Evolutionary conservation across 495 filamentous ascomycete genomes (phyloP).

Genomic region (Penicillium antarcticum): DNA sequence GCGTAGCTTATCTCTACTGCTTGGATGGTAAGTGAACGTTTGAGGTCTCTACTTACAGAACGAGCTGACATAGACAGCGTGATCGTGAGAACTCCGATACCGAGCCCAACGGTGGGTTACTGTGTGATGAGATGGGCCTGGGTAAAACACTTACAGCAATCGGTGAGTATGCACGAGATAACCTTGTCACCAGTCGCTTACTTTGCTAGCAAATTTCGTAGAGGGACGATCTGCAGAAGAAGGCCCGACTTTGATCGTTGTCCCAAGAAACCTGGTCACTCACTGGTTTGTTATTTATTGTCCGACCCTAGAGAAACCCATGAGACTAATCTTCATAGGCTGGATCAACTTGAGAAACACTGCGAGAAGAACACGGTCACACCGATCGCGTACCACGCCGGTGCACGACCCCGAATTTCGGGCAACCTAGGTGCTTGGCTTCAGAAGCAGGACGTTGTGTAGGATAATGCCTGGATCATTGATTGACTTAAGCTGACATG

Average conservation of each 20-base stretch:
- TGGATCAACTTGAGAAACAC: slow-evolving; percentile 6
- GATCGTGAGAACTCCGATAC: slow-evolving; percentile 42
- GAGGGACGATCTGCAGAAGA: slow-evolving; percentile 33
- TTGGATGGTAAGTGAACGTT: slow-evolving; percentile 45
- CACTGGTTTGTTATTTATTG: slow-evolving; percentile 36
- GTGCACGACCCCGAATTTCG: not conserved
- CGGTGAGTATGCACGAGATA: slow-evolving; percentile 7
- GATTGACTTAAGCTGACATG: not conserved
- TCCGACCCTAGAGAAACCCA: not conserved
- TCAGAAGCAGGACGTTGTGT: slow-evolving; percentile 25
- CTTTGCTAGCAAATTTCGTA: slow-evolving; percentile 42
- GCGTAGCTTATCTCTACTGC: slow-evolving; percentile 44
- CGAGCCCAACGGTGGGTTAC: slow-evolving; percentile 50
- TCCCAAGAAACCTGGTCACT: slow-evolving; percentile 33
- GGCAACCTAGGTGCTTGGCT: slow-evolving; percentile 5
- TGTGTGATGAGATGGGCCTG: slow-evolving; percentile 62
- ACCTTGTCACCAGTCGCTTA: not conserved
- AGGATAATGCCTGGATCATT: not conserved
- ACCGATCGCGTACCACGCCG: slow-evolving; percentile 12
- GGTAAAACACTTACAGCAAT: slow-evolving; percentile 57
- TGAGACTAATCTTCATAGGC: not conserved
- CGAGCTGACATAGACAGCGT: slow-evolving; percentile 16
- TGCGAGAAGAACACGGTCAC: slow-evolving; percentile 18
- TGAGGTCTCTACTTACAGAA: not conserved
- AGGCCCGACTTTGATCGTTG: slow-evolving; percentile 51